Conservation (phyloP, 2,329 filamentous ascomycete species). For the Domatiomyces globalis region DNA sequence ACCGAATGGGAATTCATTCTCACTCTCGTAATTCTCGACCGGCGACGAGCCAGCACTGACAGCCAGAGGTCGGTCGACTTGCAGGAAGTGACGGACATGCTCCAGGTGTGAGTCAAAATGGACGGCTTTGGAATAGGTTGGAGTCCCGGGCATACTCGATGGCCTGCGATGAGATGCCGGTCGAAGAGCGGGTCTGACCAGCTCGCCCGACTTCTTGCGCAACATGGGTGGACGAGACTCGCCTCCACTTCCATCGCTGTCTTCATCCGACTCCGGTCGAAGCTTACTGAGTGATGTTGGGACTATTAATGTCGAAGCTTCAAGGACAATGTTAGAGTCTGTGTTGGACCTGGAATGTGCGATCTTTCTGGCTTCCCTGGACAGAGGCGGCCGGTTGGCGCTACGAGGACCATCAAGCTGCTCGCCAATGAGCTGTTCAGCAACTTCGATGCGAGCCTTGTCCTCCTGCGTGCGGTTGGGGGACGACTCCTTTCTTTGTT, state of each 20-base stretch:
- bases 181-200: slow-evolving; percentile 82
- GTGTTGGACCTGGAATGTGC: slow-evolving; percentile 47
- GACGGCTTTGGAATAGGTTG: slow-evolving; percentile 91
- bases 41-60: slow-evolving; percentile 91
- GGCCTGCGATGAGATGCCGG: slow-evolving; percentile 63
- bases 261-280: slow-evolving; percentile 42
- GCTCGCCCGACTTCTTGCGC: slow-evolving; percentile 93
- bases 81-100: slow-evolving; percentile 88
- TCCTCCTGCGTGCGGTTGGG: slow-evolving; percentile 28
- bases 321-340: slow-evolving; percentile 37
- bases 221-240: slow-evolving; percentile 75
- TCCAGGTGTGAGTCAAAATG: slow-evolving; percentile 96
- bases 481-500: slow-evolving; percentile 48
- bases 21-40: slow-evolving; percentile 73
- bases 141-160: slow-evolving; percentile 94
- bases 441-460: not conserved
- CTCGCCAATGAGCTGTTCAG: slow-evolving; percentile 1
- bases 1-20: slow-evolving; percentile 76
- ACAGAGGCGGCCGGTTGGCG: slow-evolving; percentile 28
- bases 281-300: slow-evolving; percentile 29
- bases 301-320: slow-evolving; percentile 26
- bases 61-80: slow-evolving; percentile 85
- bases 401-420: slow-evolving; percentile 23
- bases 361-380: slow-evolving; percentile 45
- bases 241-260: slow-evolving; percentile 44